These are phyloP conservation scores for Lachancea sp. DNA, from an alignment of 805 yeast species.

Conservation along the genomic window DNA sequence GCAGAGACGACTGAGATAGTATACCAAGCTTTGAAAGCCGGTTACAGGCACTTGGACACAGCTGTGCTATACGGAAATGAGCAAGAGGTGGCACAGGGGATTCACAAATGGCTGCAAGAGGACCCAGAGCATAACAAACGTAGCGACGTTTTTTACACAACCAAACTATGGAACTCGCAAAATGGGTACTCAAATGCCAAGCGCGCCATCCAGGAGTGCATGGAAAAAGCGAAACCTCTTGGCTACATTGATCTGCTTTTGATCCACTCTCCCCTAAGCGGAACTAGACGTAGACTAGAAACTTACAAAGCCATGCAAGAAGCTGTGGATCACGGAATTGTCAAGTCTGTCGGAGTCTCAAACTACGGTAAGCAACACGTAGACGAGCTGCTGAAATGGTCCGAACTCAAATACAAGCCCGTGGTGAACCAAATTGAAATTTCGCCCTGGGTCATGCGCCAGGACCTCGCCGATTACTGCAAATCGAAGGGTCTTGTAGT, in stretches of 20 bases:
- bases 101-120: constrained; percentile 45
- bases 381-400: constrained; percentile 54
- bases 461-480: constrained; percentile 57
- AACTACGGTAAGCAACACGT: constrained; percentile 59
- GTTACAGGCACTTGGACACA: constrained; percentile 70
- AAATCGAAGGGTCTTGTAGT: constrained; percentile 48
- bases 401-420: constrained; percentile 48
- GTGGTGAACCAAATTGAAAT: constrained; percentile 78
- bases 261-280: constrained; percentile 58
- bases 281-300: constrained; percentile 44
- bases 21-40: constrained; percentile 50
- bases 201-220: constrained; percentile 50
- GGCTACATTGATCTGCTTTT: constrained; percentile 68
- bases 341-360: constrained; percentile 71
- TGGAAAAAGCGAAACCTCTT: constrained; percentile 45
- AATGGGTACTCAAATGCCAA: constrained; percentile 55
- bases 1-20: constrained; percentile 40
- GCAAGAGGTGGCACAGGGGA: constrained; percentile 52
- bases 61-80: constrained; percentile 69
- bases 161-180: constrained; percentile 67
- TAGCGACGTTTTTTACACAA: constrained; percentile 54
- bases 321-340: constrained; percentile 50
- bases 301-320: constrained; percentile 75
- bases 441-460: constrained; percentile 75
- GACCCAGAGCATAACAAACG: constrained; percentile 41